A percentile compares a stretch with the other conserved stretches of the same genome.
Conservation (phyloP, 2,329 filamentous ascomycete species). For the Hymenoscyphus fraxineus region DNA sequence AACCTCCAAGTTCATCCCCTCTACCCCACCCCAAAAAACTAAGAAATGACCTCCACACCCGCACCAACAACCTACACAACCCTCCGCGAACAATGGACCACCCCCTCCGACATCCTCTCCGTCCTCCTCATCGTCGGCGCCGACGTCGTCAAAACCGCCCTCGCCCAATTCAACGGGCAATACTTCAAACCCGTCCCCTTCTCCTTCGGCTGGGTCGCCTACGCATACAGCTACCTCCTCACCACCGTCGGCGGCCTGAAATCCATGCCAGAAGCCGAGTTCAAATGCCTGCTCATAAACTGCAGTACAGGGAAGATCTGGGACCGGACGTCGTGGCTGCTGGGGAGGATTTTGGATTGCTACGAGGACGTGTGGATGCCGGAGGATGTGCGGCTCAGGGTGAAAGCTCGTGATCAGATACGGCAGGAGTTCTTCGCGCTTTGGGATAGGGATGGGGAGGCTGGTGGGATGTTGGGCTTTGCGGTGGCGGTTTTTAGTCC, state of each 20-base stretch:
- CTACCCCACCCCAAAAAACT: too few relatives aligned
- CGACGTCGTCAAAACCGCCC: conserved; percentile 35
- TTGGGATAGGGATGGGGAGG: background rate
- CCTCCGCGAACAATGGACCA: conserved; percentile 21
- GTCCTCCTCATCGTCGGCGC: conserved; percentile 38
- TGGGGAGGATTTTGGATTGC: conserved; percentile 40
- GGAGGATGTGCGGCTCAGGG: background rate
- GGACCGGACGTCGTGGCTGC: conserved; percentile 41
- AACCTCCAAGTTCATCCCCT: too few relatives aligned
- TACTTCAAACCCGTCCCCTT: conserved; percentile 34
- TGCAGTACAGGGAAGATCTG: conserved; percentile 36
- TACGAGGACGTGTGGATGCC: conserved; percentile 27
- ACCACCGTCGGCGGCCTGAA: conserved; percentile 29
- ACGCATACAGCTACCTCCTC: conserved; percentile 15
- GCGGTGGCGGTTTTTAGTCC: background rate
- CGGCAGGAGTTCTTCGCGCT: background rate
- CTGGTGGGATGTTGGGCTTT: background rate
- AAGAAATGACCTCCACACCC: too few relatives aligned
- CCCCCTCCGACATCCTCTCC: conserved; percentile 30
- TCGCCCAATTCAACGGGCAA: conserved; percentile 34
- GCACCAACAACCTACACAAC: too few relatives aligned
- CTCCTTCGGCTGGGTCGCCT: conserved; percentile 29
- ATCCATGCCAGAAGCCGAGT: conserved; percentile 36
- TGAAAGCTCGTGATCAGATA: too few relatives aligned
- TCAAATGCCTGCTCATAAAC: conserved; percentile 37